A percentile compares a stretch with the other conserved stretches of the same genome.
These are phyloP conservation scores for Rhizophagus clarus DNA, from an alignment of 192 early-diverging fungal genomes.

Conservation along the genomic window DNA sequence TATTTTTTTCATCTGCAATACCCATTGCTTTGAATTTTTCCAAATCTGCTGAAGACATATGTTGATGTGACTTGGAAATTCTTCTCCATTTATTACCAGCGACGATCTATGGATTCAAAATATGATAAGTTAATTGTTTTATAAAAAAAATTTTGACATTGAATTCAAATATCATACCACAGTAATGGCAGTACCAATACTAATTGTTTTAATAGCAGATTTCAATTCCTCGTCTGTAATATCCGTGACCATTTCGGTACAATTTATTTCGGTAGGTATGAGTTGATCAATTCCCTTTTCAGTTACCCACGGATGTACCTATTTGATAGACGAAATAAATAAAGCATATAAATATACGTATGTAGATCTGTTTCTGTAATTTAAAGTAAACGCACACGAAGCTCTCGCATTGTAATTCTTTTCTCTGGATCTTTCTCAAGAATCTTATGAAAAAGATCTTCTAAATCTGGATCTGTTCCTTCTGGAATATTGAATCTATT, in stretches of 20 bases:
- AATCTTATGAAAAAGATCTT: slow-evolving; percentile 63
- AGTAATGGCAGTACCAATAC: slow-evolving; percentile 59
- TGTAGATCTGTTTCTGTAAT: not conserved
- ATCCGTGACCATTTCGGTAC: slow-evolving; percentile 65
- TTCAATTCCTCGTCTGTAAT: slow-evolving; percentile 88
- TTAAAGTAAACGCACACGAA: slow-evolving; percentile 52
- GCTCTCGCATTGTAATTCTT: slow-evolving; percentile 76
- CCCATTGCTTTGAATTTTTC: not conserved
- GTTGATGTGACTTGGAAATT: not conserved
- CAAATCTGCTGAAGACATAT: not conserved
- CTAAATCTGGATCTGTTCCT: slow-evolving; percentile 50
- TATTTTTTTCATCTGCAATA: not conserved
- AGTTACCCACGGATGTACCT: slow-evolving; percentile 85
- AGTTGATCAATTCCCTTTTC: slow-evolving; percentile 61
- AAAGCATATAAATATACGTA: not conserved
- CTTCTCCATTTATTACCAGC: not conserved
- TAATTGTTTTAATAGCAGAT: slow-evolving; percentile 71
- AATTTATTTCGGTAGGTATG: slow-evolving; percentile 76
- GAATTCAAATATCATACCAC: slow-evolving; percentile 50
- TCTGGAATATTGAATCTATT: slow-evolving; percentile 30
- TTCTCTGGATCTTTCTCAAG: slow-evolving; percentile 80
- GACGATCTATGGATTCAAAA: not conserved
- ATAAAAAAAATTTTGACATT: not conserved
- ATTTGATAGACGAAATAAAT: not conserved
- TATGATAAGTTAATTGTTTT: not conserved